Percentiles rank a stretch among this genome's conserved stretches.
phyloP scores from a whole-genome alignment of 75 land plant species.

The Isoetes taiwanensis region DNA sequence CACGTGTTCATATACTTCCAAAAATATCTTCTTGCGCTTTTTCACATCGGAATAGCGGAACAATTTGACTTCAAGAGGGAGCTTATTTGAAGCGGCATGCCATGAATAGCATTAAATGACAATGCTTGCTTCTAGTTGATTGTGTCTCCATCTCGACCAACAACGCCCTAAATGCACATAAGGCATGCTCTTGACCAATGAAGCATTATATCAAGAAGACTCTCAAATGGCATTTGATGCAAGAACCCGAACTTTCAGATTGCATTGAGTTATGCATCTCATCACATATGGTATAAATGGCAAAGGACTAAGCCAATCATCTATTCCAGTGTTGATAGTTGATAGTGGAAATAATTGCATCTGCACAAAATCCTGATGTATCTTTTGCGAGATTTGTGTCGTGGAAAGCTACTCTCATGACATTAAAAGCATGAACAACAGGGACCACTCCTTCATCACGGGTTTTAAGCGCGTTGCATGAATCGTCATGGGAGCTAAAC shows the following conservation, averaged over 20 bases:
- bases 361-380: constrained; percentile 91
- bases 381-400: constrained; percentile 89
- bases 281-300: constrained; percentile 62
- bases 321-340: constrained; percentile 40
- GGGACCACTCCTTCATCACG: constrained; percentile 94
- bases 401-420: constrained; percentile 78
- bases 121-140: no score
- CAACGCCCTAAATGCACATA: no score
- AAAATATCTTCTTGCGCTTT: no score
- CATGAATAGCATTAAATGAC: no score
- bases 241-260: constrained; percentile 75
- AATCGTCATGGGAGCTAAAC: no score
- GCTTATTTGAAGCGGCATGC: no score
- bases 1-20: no score
- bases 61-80: no score
- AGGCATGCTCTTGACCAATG: constrained; percentile 54
- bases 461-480: constrained; percentile 38
- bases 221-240: constrained; percentile 88
- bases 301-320: constrained; percentile 71
- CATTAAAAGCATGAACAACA: constrained; percentile 91
- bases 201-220: constrained; percentile 31
- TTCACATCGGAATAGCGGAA: no score
- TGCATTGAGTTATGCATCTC: constrained; percentile 72
- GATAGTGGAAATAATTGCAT: constrained; percentile 70
- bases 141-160: no score